These are phyloP conservation scores for Mucor irregularis DNA, from an alignment of 371 early-diverging fungal genomes.

Conservation along the genomic window DNA sequence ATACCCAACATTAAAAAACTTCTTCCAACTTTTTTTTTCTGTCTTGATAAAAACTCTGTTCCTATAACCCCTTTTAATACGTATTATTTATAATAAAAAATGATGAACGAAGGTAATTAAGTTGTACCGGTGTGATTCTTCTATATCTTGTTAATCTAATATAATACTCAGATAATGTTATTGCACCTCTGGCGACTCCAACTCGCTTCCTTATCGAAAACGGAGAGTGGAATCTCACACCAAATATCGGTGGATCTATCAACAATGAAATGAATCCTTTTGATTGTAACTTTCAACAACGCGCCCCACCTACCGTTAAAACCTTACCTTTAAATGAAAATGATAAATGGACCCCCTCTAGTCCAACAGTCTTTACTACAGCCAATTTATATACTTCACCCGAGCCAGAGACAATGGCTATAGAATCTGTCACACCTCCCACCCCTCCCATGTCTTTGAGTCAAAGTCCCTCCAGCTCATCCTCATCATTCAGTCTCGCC, in stretches of 20 bases:
- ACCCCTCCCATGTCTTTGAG: conserved; percentile 26
- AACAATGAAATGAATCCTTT: conserved; percentile 34
- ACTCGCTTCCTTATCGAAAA: conserved; percentile 37
- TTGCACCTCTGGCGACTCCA: conserved; percentile 28
- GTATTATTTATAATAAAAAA: too few species aligned
- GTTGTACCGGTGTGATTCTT: too few species aligned
- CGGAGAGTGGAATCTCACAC: conserved; percentile 34
- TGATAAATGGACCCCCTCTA: neutral
- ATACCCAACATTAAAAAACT: neutral
- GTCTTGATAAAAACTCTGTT: neutral
- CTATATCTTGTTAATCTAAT: neutral
- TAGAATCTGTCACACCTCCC: conserved; percentile 1
- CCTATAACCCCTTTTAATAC: neutral
- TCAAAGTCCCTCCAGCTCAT: conserved; percentile 22
- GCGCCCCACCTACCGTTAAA: neutral
- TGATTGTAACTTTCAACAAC: conserved; percentile 27
- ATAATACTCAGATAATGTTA: conserved; percentile 8
- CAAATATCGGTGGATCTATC: conserved; percentile 14
- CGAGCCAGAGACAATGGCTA: neutral
- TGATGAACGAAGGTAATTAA: conserved; percentile 17
- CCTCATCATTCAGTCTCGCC: conserved; percentile 3
- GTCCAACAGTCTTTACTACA: neutral
- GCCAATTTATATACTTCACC: neutral
- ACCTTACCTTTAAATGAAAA: too few species aligned
- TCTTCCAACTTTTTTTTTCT: neutral